A percentile compares a stretch with the other conserved stretches of the same genome.
These are phyloP conservation scores for Tagetes erecta DNA, from an alignment of 129 eudicot species.

Conservation along the genomic window DNA sequence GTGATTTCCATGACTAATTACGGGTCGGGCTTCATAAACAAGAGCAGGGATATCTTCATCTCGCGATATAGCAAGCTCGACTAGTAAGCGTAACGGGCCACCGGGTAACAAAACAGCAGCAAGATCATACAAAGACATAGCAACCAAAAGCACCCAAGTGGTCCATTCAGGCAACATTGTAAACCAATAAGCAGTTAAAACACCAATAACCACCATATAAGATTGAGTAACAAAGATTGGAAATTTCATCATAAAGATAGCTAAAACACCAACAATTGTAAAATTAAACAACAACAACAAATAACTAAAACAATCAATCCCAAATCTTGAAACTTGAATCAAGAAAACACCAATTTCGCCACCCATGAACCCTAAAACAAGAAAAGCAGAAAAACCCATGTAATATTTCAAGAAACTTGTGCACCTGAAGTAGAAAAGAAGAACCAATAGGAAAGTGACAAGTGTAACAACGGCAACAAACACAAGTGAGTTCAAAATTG, in stretches of 20 bases:
- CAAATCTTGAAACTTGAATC: conserved; percentile 48
- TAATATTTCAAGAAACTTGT: conserved; percentile 86
- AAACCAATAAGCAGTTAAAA: conserved; percentile 97
- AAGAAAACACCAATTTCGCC: conserved; percentile 72
- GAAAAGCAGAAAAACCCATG: conserved; percentile 91
- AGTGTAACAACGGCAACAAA: conserved; percentile 82
- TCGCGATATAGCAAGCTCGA: conserved; percentile 90
- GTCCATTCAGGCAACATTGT: conserved; percentile 98
- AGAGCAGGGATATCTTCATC: conserved; percentile 97
- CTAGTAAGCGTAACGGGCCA: conserved; percentile 89
- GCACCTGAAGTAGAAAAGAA: conserved; percentile 86
- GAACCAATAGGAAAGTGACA: conserved; percentile 76
- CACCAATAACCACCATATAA: conserved; percentile 84
- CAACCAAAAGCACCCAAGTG: conserved; percentile 94
- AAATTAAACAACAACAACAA: conserved; percentile 60
- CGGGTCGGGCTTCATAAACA: conserved; percentile 92
- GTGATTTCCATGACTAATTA: conserved; percentile 32
- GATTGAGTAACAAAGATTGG: conserved; percentile 83
- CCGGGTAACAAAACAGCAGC: conserved; percentile 93
- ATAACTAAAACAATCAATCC: conserved; percentile 63
- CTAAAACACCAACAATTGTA: conserved; percentile 83
- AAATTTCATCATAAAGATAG: conserved; percentile 76
- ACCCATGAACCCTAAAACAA: conserved; percentile 89
- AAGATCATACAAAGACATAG: conserved; percentile 94
- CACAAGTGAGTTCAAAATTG: conserved; percentile 85